Evolutionary conservation across 805 yeast species (phyloP), one percentile per base, ranked within the genome.

Genomic region (Lachancea dasiensis): DNA sequence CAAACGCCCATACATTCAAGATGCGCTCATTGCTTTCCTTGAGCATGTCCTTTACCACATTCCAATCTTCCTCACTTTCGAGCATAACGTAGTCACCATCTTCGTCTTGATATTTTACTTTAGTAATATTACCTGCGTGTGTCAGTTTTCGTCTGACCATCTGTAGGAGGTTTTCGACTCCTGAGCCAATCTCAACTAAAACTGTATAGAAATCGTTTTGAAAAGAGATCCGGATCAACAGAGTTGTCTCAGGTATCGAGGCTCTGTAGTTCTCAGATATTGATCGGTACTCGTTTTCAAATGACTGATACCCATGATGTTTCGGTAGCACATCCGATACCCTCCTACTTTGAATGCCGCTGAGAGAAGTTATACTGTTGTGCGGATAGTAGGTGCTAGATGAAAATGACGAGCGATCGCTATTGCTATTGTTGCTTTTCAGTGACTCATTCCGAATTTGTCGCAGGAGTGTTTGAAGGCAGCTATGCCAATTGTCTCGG

Each of bases 31-130:
- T 67, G 33, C 66, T 61, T 43, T 75, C 78, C 31, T 60, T 65
- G 27, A 75, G 56, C 77, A 75, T 72, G 46, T 86, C 96, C 40
- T 81, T 72, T 2, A 95, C 97, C 56, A 89, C 77, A 20, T 60
- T 63, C 85, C 95, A 83, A 57, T 90, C 97, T 36, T 90, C 97
- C 45, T 81, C 82, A 22, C 86, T 76, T 48, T 79, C 83, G 61
- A 90, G 76, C 33, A 83, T 78, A 29, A 92, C 94, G 56, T 75
- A 81, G 58, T 92, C 98, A 13, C 95, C 96, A 57, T 92, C 98
- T 61, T 92, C 98, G 60, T 92, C 98, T 56, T 77, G 78, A 57
- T 86, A 90, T 59, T 79, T 80, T 44, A 92, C 69, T 51, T 81
- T 67, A 40, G 65, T 61, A 32, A 65, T 47, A 10, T 60, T 69